These are phyloP conservation scores for Trypanosoma melophagium DNA, from an alignment of 208 protist genomes.

Conservation along the genomic window DNA sequence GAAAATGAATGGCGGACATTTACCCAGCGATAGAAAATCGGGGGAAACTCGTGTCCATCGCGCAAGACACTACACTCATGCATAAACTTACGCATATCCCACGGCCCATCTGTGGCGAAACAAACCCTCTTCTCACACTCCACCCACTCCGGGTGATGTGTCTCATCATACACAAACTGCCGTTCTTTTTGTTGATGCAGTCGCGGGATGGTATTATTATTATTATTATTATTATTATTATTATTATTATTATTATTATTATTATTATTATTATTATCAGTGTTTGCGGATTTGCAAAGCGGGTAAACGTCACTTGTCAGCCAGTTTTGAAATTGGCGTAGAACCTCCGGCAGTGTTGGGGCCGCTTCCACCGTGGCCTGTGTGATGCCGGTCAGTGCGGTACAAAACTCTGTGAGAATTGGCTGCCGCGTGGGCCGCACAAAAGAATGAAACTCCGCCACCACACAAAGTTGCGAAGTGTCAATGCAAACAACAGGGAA, in stretches of 20 bases:
- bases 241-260: too few species aligned
- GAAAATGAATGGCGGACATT: conserved; percentile 83
- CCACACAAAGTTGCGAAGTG: conserved; percentile 53
- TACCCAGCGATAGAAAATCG: conserved; percentile 88
- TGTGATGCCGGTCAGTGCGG: conserved; percentile 93
- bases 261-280: too few species aligned
- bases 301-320: conserved; percentile 70
- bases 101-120: conserved; percentile 87
- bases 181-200: conserved; percentile 52
- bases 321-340: conserved; percentile 65
- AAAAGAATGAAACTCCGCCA: conserved; percentile 89
- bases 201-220: neutral
- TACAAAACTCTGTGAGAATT: conserved; percentile 91
- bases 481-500: conserved; percentile 93
- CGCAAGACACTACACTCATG: conserved; percentile 80
- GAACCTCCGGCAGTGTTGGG: conserved; percentile 56
- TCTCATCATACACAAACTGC: conserved; percentile 53
- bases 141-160: conserved; percentile 26
- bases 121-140: conserved; percentile 71
- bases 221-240: too few species aligned
- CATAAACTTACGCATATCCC: conserved; percentile 92
- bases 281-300: conserved; percentile 30
- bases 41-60: conserved; percentile 74
- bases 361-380: conserved; percentile 88
- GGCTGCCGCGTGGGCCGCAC: conserved; percentile 83